Evolutionary conservation across 2,329 filamentous ascomycete genomes (phyloP).

Genomic region (Metarhizium brunneum): DNA sequence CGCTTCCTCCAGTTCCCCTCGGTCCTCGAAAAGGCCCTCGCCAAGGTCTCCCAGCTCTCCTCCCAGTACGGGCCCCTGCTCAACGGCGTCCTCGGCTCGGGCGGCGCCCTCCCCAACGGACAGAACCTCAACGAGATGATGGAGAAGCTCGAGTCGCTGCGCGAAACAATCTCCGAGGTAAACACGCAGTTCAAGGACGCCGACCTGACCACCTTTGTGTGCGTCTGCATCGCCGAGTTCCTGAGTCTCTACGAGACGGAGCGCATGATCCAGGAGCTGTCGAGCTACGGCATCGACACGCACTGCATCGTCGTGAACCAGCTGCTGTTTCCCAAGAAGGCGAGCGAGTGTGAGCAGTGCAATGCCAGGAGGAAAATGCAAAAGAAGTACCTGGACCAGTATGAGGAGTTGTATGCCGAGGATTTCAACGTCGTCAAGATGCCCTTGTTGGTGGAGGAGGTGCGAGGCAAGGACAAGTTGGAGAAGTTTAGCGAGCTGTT

Average conservation of each 20-base stretch:
- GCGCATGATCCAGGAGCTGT: constrained; percentile 97
- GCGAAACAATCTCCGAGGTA: constrained; percentile 88
- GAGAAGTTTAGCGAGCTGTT: constrained; percentile 87
- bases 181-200: constrained; percentile 98
- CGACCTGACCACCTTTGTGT: constrained; percentile 91
- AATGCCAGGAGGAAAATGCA: constrained; percentile 95
- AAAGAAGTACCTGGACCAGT: constrained; percentile 98
- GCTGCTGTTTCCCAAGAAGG: constrained; percentile 81
- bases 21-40: constrained; percentile 96
- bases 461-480: constrained; percentile 86
- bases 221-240: constrained; percentile 97
- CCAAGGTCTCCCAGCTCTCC: constrained; percentile 89
- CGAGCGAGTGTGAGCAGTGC: constrained; percentile 87
- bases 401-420: constrained; percentile 96
- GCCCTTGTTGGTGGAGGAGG: constrained; percentile 91
- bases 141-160: constrained; percentile 86
- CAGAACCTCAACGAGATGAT: constrained; percentile 87
- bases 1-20: constrained; percentile 98
- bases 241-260: constrained; percentile 95
- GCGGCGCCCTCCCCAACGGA: constrained; percentile 72
- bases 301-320: constrained; percentile 98
- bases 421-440: constrained; percentile 96
- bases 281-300: constrained; percentile 88
- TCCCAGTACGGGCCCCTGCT: constrained; percentile 93
- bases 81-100: constrained; percentile 80